A percentile compares a stretch with the other conserved stretches of the same genome.
These are phyloP conservation scores for Tulasnella sp. DNA, from an alignment of 768 basidiomycete species.

Conservation along the genomic window DNA sequence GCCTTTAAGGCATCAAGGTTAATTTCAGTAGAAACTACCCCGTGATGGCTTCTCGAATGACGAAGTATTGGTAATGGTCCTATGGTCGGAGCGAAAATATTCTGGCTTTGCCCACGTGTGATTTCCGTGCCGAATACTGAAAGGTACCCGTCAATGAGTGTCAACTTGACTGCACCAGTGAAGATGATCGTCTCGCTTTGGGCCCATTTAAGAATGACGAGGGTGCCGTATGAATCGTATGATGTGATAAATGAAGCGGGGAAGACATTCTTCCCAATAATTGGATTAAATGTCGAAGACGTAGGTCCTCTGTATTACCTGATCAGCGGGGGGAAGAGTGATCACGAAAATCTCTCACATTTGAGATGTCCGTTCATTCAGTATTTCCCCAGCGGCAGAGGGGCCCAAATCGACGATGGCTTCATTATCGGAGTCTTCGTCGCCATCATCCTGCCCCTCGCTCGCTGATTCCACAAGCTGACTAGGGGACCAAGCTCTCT, in stretches of 20 bases:
- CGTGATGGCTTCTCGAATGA: slow-evolving; percentile 4
- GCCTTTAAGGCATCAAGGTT: not conserved
- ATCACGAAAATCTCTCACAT: not conserved
- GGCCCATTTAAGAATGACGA: slow-evolving; percentile 44
- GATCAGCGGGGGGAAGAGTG: not conserved
- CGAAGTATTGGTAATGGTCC: slow-evolving; percentile 65
- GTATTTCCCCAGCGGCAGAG: not conserved
- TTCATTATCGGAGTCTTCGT: slow-evolving; percentile 27
- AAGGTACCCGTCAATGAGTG: slow-evolving; percentile 60
- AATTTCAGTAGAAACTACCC: slow-evolving; percentile 30
- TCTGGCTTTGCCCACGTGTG: slow-evolving; percentile 51
- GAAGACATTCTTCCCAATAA: slow-evolving; percentile 46
- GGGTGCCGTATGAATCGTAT: slow-evolving; percentile 30
- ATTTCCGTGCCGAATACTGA: slow-evolving; percentile 52
- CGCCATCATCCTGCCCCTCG: slow-evolving; percentile 35
- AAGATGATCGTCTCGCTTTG: slow-evolving; percentile 54
- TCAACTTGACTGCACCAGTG: slow-evolving; percentile 61
- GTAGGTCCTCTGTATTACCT: not conserved
- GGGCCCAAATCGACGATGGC: slow-evolving; percentile 28
- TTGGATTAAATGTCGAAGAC: slow-evolving; percentile 20
- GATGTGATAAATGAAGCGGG: not conserved
- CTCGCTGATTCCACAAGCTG: slow-evolving; percentile 49
- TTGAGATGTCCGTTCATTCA: not conserved
- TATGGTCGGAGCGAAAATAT: slow-evolving; percentile 70
- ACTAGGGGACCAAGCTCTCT: slow-evolving; percentile 60